Conservation (phyloP, 2,329 filamentous ascomycete species). For the Rutstroemia sydowiana region DNA sequence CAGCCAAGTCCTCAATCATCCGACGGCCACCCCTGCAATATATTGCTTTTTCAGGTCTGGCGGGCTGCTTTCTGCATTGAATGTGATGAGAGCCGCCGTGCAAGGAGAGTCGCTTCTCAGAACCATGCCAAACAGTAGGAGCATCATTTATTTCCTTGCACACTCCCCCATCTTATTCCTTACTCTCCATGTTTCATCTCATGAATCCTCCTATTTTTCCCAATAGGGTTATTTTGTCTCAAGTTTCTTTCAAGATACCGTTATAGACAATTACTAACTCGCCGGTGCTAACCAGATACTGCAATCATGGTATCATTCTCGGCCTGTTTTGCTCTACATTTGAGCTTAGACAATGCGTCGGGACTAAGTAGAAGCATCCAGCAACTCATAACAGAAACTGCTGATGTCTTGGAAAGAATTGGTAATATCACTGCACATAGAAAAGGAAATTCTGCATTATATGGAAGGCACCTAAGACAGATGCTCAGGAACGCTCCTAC, state of each 20-base stretch:
- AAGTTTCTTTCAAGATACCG: too few species aligned
- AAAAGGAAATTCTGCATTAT: slow-evolving; percentile 56
- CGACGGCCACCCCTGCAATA: slow-evolving; percentile 61
- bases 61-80: slow-evolving; percentile 64
- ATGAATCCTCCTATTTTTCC: too few species aligned
- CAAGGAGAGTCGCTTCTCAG: slow-evolving; percentile 62
- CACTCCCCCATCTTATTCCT: too few species aligned
- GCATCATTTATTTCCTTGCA: too few species aligned
- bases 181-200: too few species aligned
- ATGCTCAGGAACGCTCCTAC: slow-evolving; percentile 18
- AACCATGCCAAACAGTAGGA: slow-evolving; percentile 75
- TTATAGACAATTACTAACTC: too few species aligned
- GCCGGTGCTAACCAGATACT: too few species aligned
- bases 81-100: slow-evolving; percentile 66
- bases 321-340: slow-evolving; percentile 60
- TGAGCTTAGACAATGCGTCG: slow-evolving; percentile 47
- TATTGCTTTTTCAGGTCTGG: slow-evolving; percentile 67
- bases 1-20: slow-evolving; percentile 66
- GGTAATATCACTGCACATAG: slow-evolving; percentile 58
- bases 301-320: slow-evolving; percentile 73
- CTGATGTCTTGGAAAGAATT: slow-evolving; percentile 61
- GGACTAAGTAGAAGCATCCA: slow-evolving; percentile 56
- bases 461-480: slow-evolving; percentile 48
- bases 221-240: too few species aligned
- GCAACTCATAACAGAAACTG: slow-evolving; percentile 59